Conservation (phyloP, 495 filamentous ascomycete species). For the Penicillium coprophilum region DNA sequence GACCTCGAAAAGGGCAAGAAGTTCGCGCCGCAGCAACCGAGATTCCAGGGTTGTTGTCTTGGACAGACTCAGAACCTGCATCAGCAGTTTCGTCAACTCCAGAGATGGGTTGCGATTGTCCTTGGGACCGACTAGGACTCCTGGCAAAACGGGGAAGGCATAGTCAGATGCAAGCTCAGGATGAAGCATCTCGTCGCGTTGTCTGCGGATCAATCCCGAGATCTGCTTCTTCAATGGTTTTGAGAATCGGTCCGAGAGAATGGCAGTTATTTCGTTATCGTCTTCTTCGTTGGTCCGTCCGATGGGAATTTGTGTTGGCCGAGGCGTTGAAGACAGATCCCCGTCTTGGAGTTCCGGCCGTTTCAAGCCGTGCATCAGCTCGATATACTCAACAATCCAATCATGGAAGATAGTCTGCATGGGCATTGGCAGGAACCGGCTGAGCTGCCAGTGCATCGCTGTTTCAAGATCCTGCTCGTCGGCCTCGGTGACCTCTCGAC, state of each 20-base stretch:
- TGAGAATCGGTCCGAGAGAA: conserved; percentile 75
- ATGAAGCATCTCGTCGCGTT: conserved; percentile 87
- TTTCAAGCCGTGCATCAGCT: conserved; percentile 88
- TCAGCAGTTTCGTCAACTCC: conserved; percentile 85
- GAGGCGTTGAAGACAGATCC: conserved; percentile 57
- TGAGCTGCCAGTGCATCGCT: conserved; percentile 98
- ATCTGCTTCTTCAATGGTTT: conserved; percentile 91
- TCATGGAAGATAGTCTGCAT: conserved; percentile 87
- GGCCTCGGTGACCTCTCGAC: conserved; percentile 74
- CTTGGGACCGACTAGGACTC: conserved; percentile 62
- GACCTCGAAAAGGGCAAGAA: conserved; percentile 86
- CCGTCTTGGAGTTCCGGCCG: conserved; percentile 52
- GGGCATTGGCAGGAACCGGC: conserved; percentile 75
- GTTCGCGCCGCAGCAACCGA: conserved; percentile 80
- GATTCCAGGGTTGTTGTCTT: conserved; percentile 78
- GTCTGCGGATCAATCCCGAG: conserved; percentile 69
- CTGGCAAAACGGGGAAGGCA: conserved; percentile 80
- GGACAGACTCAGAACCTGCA: conserved; percentile 86
- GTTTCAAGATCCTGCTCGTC: conserved; percentile 87
- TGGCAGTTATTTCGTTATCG: conserved; percentile 54
- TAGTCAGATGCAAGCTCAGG: conserved; percentile 86
- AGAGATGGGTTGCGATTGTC: conserved; percentile 72
- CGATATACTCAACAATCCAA: conserved; percentile 92
- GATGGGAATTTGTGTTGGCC: conserved; percentile 73
- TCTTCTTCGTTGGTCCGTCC: conserved; percentile 50